Evolutionary conservation across 768 basidiomycete species (phyloP).

Genomic region (Calocera viscosa): DNA sequence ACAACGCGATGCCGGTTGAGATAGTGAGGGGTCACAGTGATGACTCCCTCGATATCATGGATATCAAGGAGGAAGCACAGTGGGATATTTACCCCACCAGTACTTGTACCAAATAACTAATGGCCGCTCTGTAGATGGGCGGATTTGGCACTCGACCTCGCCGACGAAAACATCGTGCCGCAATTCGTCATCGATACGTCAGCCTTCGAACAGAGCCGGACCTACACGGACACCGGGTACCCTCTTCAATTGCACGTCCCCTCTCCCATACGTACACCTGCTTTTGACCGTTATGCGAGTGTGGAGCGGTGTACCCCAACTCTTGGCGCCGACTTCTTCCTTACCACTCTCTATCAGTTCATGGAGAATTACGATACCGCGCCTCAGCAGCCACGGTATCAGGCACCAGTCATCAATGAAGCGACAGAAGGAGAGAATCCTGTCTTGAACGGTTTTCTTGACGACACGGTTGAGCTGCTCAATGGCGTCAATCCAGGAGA

Average conservation of each 20-base stretch:
- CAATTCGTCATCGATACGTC: conserved; percentile 1
- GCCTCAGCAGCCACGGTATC: conserved; percentile 1
- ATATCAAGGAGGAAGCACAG: not conserved
- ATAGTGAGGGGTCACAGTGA: not conserved
- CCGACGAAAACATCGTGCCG: not conserved
- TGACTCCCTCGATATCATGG: not conserved
- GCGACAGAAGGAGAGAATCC: not conserved
- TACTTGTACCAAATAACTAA: not conserved
- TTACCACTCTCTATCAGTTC: not conserved
- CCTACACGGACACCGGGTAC: not conserved
- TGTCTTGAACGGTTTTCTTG: not conserved
- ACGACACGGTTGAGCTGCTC: not conserved
- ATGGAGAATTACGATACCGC: conserved; percentile 6
- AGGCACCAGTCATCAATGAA: not conserved
- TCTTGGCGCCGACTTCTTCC: not conserved
- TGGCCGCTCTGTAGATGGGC: not conserved
- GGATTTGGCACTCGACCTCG: not conserved
- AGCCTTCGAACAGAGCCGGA: not conserved
- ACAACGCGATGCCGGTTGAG: not conserved
- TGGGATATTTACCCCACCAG: not conserved
- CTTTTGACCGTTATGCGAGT: not conserved
- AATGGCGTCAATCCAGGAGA: not conserved
- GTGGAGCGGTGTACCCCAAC: not conserved
- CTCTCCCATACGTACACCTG: not conserved
- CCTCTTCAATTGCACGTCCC: not conserved